phyloP scores from a whole-genome alignment of 2,329 filamentous ascomycete species.

The Pseudovirgaria hyperparasitica region DNA sequence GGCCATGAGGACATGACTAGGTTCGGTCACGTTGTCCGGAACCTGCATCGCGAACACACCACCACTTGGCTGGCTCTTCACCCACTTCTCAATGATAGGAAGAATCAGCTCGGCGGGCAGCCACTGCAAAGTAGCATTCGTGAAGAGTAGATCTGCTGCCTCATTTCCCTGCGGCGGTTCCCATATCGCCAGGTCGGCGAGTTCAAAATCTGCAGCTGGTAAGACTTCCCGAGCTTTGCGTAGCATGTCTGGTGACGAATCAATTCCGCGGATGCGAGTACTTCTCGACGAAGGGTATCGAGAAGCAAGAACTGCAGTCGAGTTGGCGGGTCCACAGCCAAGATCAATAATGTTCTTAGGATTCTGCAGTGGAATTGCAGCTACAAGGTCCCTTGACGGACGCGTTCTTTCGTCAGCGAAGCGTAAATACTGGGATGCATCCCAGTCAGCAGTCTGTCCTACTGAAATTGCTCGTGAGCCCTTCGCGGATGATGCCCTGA shows the following conservation, averaged over 20 bases:
- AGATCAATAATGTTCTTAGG: constrained; percentile 41
- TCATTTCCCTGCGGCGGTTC: constrained; percentile 9
- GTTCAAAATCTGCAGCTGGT: constrained; percentile 32
- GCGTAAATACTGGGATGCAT: constrained; percentile 43
- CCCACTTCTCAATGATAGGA: constrained; percentile 29
- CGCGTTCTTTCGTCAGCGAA: constrained; percentile 42
- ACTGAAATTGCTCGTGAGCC: too few relatives aligned
- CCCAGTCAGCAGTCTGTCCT: too few relatives aligned
- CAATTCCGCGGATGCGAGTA: constrained; percentile 38
- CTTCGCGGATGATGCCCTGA: too few relatives aligned
- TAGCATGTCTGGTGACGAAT: constrained; percentile 45
- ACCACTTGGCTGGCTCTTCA: constrained; percentile 28
- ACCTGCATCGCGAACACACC: constrained; percentile 43
- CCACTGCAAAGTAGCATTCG: constrained; percentile 50
- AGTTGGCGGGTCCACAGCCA: constrained; percentile 49
- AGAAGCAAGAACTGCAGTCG: constrained; percentile 35
- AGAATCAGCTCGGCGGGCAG: constrained; percentile 32
- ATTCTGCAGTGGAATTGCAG: constrained; percentile 29
- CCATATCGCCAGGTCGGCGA: constrained; percentile 35
- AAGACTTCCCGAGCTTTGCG: constrained; percentile 29
- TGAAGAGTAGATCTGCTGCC: constrained; percentile 35
- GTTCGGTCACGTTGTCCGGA: constrained; percentile 38
- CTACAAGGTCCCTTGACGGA: constrained; percentile 40
- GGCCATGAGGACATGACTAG: constrained; percentile 39
- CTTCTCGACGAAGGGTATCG: constrained; percentile 34